Evolutionary conservation across 225 moss, liverwort and hornwort species (phyloP), one percentile per base, ranked within the genome.

Genomic region (Sphagnum tenellum): DNA sequence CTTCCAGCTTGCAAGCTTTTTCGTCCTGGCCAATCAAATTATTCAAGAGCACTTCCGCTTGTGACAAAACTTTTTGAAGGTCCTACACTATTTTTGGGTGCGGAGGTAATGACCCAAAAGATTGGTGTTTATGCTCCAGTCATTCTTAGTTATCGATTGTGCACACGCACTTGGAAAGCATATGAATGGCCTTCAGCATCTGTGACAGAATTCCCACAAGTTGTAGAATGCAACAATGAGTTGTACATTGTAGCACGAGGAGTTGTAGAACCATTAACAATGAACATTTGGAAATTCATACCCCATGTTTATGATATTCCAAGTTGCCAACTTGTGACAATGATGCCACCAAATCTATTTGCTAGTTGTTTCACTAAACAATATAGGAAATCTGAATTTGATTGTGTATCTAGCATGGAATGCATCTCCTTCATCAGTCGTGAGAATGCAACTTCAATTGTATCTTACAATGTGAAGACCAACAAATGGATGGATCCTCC

Each of bases 271-370:
- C 75, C 77, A 0, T 0, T 57, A 54, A 80, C 84, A 7, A 5
- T 84, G 7, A 73, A 58, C 52, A 78, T 84, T 47, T 84, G 80
- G 80, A 84, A 73, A 56, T 76, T 78, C 29, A 64, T 59, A 52
- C 75, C 73, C 67, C 11, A 45, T 55, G 55, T 69, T 0, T 84
- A 78, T 55, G 71, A 73, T 6, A 64, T 66, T 47, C 78, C 84
- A 0, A 59, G 78, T 56, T 84, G 75, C 55, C 68, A 84, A 71
- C 69, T 77, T 71, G 62, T 81, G 0, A 65, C 77, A 2, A 71
- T 77, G 69, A 84, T 84, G 84, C 84, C 84, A n/a, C 75, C 77
- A 68, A 3, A 52, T 46, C 13, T 84, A 53, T 84, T 75, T 0
- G 58, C 66, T 61, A 57, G 47, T 48, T 80, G 77, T 50, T 78